Evolutionary conservation across 2,329 filamentous ascomycete genomes (phyloP).

Genomic region (Aspergillus awamori): DNA sequence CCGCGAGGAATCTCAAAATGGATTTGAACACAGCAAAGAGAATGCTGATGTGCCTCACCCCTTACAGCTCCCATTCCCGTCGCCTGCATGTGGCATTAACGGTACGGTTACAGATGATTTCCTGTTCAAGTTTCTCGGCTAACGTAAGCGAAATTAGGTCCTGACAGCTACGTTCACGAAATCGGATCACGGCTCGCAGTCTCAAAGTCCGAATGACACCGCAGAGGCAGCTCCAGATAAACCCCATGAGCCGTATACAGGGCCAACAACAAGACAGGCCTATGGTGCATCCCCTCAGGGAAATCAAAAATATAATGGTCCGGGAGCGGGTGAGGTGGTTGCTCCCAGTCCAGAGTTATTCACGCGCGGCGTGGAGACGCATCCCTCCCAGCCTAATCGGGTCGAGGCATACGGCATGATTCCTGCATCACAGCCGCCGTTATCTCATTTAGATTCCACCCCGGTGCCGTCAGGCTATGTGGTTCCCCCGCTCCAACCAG

Average conservation of each 20-base stretch:
- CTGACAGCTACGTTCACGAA: constrained; percentile 6
- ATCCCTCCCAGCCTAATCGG: neutral
- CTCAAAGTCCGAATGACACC: neutral
- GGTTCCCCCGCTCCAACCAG: neutral
- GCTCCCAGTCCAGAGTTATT: neutral
- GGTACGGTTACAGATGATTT: neutral
- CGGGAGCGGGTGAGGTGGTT: neutral
- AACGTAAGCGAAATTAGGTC: neutral
- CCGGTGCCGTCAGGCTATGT: neutral
- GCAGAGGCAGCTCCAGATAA: neutral
- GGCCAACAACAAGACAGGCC: neutral
- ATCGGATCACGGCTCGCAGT: neutral
- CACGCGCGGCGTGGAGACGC: neutral
- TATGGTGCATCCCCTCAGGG: neutral
- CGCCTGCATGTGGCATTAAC: constrained; percentile 9
- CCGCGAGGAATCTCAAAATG: neutral
- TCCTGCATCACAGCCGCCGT: neutral
- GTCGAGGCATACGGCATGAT: neutral
- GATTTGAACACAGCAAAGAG: constrained; percentile 6
- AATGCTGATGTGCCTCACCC: constrained; percentile 2
- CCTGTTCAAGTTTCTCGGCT: neutral
- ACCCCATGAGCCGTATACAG: neutral
- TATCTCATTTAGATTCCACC: neutral
- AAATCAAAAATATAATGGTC: too few species aligned
- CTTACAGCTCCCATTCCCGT: constrained; percentile 7